Evolutionary conservation across 176 grass and related monocot genomes (phyloP).

Genomic region (Triticum dicoccoides): DNA sequence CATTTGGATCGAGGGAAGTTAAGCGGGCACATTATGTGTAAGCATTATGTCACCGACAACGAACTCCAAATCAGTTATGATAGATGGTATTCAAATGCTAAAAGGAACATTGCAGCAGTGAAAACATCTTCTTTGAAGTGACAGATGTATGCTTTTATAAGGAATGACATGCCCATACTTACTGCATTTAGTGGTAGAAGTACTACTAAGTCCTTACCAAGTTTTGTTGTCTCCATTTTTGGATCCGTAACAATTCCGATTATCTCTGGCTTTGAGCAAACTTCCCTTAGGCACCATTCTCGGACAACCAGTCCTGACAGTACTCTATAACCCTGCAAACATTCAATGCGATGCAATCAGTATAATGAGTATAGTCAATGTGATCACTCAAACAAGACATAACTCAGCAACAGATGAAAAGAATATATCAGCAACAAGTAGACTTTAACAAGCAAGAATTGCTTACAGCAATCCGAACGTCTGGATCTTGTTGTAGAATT

Average conservation of each 20-base stretch:
- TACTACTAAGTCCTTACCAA: conserved; percentile 43
- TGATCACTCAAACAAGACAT: conserved; percentile 1
- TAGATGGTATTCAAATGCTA: background rate
- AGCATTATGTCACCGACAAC: too few species aligned
- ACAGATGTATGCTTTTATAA: background rate
- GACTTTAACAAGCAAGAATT: conserved; percentile 21
- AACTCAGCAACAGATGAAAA: background rate
- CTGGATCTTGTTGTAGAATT: conserved; percentile 67
- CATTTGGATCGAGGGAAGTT: background rate
- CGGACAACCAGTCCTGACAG: conserved; percentile 61
- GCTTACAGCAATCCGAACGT: conserved; percentile 84
- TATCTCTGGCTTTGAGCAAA: conserved; percentile 76
- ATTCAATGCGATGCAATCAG: conserved; percentile 14
- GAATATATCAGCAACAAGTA: conserved; percentile 16
- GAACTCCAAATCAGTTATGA: background rate
- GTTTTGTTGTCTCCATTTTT: conserved; percentile 63
- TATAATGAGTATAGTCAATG: background rate
- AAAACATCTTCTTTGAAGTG: background rate
- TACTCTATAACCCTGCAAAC: conserved; percentile 69
- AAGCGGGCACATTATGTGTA: background rate
- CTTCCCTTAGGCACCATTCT: conserved; percentile 79
- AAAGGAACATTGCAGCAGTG: background rate
- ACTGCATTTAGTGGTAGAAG: background rate
- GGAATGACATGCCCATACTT: background rate
- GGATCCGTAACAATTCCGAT: conserved; percentile 72